Percentiles rank a stretch among this genome's conserved stretches.
phyloP scores from a whole-genome alignment of 2,329 filamentous ascomycete species.

The Diaporthe caulivora region DNA sequence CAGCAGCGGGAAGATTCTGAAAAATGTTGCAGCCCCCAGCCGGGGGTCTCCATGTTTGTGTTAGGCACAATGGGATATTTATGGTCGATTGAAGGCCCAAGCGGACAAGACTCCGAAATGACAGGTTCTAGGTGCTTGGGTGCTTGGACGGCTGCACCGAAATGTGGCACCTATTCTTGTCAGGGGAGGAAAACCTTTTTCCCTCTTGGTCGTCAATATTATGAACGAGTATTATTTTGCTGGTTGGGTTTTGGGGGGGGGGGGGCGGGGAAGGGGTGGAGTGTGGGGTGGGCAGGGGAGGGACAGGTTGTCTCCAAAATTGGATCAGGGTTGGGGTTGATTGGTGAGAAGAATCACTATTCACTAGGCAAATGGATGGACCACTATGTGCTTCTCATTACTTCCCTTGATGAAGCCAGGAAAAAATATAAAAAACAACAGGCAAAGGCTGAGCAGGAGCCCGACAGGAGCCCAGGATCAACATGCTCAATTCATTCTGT shows the following conservation, averaged over 20 bases:
- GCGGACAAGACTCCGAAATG: conserved; percentile 15
- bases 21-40: neutral
- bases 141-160: conserved; percentile 7
- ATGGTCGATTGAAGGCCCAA: neutral
- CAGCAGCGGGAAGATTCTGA: neutral
- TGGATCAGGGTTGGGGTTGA: too few relatives aligned
- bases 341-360: too few relatives aligned
- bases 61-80: conserved; percentile 6
- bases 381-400: too few relatives aligned
- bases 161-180: neutral
- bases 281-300: too few relatives aligned
- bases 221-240: too few relatives aligned
- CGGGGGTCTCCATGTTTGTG: conserved; percentile 11
- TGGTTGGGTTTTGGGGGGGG: neutral
- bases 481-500: neutral
- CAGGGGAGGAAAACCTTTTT: neutral
- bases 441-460: neutral
- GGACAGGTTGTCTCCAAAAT: too few relatives aligned
- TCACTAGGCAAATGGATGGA: too few relatives aligned
- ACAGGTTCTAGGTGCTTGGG: neutral
- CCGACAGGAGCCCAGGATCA: neutral
- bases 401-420: too few relatives aligned
- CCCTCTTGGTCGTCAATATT: neutral
- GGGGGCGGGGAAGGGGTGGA: too few relatives aligned
- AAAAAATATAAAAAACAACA: neutral